Evolutionary conservation across 495 filamentous ascomycete species (phyloP).

Genomic region (Sordaria brevicollis): DNA sequence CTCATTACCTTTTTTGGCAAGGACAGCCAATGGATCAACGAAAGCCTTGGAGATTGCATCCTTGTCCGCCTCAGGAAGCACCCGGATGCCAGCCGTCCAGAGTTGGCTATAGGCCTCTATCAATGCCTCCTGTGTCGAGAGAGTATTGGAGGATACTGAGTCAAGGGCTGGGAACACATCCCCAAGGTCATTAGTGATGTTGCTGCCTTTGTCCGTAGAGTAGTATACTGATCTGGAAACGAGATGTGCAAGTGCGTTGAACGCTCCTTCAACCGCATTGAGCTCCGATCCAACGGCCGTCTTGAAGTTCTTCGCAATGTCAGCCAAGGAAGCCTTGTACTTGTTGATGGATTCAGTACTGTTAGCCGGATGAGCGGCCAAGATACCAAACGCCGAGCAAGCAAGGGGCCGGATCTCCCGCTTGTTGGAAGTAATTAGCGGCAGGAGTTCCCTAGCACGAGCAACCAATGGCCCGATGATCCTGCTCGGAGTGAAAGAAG

Average conservation of each 20-base stretch:
- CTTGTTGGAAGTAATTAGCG: constrained; percentile 59
- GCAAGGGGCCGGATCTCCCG: constrained; percentile 49
- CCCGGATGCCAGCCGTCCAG: constrained; percentile 49
- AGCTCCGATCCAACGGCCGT: constrained; percentile 24
- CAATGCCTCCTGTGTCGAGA: constrained; percentile 34
- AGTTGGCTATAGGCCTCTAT: constrained; percentile 64
- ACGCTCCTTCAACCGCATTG: constrained; percentile 27
- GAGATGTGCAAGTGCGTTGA: constrained; percentile 20
- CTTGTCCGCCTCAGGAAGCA: background rate
- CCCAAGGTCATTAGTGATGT: background rate
- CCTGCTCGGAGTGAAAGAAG: constrained; percentile 46
- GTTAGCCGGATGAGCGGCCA: constrained; percentile 53
- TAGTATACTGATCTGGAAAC: constrained; percentile 21
- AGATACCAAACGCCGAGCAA: constrained; percentile 65
- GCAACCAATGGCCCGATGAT: constrained; percentile 40
- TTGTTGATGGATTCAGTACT: constrained; percentile 15
- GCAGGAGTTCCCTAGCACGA: constrained; percentile 39
- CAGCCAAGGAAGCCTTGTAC: constrained; percentile 2
- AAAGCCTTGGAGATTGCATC: constrained; percentile 18
- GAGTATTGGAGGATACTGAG: constrained; percentile 4
- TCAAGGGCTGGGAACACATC: constrained; percentile 13
- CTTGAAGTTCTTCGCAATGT: constrained; percentile 11
- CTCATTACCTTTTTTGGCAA: constrained; percentile 73
- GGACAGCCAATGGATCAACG: constrained; percentile 47
- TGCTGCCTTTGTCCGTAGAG: background rate